phyloP scores from a whole-genome alignment of 164 flowering plant species.

The Warburgia ugandensis region DNA sequence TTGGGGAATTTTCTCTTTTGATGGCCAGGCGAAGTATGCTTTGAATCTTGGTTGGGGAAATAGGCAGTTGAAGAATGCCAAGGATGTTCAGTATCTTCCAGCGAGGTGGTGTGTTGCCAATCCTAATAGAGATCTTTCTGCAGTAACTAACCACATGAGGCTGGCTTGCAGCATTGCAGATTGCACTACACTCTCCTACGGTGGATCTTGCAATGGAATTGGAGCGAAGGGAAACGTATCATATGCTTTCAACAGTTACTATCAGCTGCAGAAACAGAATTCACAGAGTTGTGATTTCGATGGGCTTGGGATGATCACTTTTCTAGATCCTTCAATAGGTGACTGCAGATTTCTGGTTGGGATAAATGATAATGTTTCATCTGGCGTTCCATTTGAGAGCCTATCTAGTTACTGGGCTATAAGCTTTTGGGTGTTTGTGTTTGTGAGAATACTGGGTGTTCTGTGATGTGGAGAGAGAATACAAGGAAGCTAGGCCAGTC shows the following conservation, averaged over 20 bases:
- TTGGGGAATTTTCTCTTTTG: conserved; percentile 93
- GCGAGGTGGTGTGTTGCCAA: conserved; percentile 88
- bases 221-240: conserved; percentile 80
- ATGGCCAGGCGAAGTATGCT: conserved; percentile 80
- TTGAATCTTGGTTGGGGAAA: conserved; percentile 70
- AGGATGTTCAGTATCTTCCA: conserved; percentile 71
- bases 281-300: conserved; percentile 70
- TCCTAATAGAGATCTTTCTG: conserved; percentile 51
- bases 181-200: conserved; percentile 75
- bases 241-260: conserved; percentile 90
- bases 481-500: too few species aligned
- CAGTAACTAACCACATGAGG: conserved; percentile 51
- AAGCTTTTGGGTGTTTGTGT: conserved; percentile 18
- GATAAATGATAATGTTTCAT: conserved; percentile 31
- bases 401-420: conserved; percentile 10
- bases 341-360: conserved; percentile 88
- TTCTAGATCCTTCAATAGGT: conserved; percentile 77
- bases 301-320: conserved; percentile 84
- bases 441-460: conserved; percentile 11
- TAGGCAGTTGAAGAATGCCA: conserved; percentile 54
- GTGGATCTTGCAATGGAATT: conserved; percentile 85
- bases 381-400: background rate
- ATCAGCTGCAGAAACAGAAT: conserved; percentile 74
- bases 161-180: conserved; percentile 80
- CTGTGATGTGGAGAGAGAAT: conserved; percentile 15